Base-by-base conservation (phyloP, 805 yeast genomes). In the Zygoascus tannicola region DNA sequence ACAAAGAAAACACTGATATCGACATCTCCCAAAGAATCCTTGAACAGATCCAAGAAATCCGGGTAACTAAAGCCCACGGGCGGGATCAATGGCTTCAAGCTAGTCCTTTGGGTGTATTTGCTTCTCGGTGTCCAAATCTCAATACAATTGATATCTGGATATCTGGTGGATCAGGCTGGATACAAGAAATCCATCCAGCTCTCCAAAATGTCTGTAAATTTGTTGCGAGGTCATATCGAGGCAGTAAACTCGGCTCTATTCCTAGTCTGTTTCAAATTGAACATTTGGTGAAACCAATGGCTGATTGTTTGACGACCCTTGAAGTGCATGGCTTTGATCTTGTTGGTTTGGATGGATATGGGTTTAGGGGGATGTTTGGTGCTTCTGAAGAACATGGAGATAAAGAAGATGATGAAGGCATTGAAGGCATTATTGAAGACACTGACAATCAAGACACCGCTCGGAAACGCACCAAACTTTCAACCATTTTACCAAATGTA, bases 91-190 rank as follows among this genome's bases (percentile, higher is more conserved):
- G 40, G 40, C 30, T 22, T 18, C 16, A 20, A 3, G 40, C 40
- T 7, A 21, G 32, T 7, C 21, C 21, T 23, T 26, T 37, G 32
- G 40, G 20, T 4, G 16, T 8, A 14, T 37, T 37, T 10, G 40
- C 32, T 7, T 10, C 40, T 3, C 15, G 10, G 15, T 37, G 40
- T 14, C n/a, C 32, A 3, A 4, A 22, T 26, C 21, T 37, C 20
- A 23, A n/a, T n/a, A 37, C 21, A n/a, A 32, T 37, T 21, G 19
- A 21, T 22, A 32, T 37, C 18, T 20, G 21, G 4, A 18, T 23
- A 4, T n/a, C 14, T 14, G 32, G 32, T n/a, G 40, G 40, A 10
- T 37, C 40, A 5, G 40, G 40, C 19, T 37, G 40, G 40, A 4
- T 37, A 3, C 30, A 18, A 10, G 40, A 37, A 37, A 12, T 37